Evolutionary conservation across 495 filamentous ascomycete genomes (phyloP).

Genomic region (Trichoderma erinaceum): DNA sequence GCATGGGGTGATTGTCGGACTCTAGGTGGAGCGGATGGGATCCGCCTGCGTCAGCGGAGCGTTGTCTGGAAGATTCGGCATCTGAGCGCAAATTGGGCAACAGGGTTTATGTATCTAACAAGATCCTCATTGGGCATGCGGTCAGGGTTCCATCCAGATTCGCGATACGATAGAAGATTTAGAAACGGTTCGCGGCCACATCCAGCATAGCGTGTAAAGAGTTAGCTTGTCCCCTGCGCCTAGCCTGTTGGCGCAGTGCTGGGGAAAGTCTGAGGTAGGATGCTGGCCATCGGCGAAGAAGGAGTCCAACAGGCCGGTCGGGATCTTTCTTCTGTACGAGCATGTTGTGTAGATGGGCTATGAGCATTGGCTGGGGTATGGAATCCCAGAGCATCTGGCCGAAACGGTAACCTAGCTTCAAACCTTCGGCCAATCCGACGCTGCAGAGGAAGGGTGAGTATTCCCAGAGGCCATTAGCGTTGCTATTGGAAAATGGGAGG

Average conservation of each 20-base stretch:
- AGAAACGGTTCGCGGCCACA: background rate
- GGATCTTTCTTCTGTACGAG: slow-evolving; percentile 36
- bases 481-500: slow-evolving; percentile 39
- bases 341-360: slow-evolving; percentile 41
- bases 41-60: background rate
- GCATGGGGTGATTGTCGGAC: background rate
- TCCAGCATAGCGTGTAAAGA: background rate
- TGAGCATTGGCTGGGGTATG: slow-evolving; percentile 21
- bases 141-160: background rate
- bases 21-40: background rate
- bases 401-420: slow-evolving; percentile 30
- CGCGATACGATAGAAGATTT: background rate
- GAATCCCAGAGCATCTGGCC: slow-evolving; percentile 31
- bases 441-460: slow-evolving; percentile 48
- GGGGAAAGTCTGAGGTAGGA: slow-evolving; percentile 27
- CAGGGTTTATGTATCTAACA: background rate
- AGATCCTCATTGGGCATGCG: background rate
- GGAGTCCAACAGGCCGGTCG: slow-evolving; percentile 24
- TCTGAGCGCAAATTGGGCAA: background rate
- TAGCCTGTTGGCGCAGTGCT: background rate
- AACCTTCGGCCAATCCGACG: slow-evolving; percentile 36
- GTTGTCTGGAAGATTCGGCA: background rate
- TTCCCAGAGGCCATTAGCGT: slow-evolving; percentile 43
- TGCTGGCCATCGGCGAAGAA: slow-evolving; percentile 31
- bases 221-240: background rate